phyloP scores from a whole-genome alignment of 1,284 basidiomycete genomes.

The Ustilago shanxiensis region DNA sequence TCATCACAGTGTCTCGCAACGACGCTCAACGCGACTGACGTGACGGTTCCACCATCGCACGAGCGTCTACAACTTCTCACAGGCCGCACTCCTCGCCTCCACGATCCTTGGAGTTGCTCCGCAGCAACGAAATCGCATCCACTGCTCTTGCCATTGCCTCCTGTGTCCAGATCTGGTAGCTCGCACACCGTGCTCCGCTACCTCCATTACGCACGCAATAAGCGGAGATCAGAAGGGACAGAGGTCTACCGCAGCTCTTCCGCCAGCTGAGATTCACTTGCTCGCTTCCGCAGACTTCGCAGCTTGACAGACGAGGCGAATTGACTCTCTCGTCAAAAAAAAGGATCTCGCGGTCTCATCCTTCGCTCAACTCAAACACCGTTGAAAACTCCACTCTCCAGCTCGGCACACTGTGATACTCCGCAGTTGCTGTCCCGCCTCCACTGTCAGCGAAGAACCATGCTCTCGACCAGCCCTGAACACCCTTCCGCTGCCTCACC shows the following conservation, averaged over 20 bases:
- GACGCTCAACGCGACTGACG: neutral
- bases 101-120: neutral
- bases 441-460: constrained; percentile 26
- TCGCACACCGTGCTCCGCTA: neutral
- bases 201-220: neutral
- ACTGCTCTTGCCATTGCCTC: neutral
- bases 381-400: neutral
- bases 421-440: neutral
- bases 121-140: neutral
- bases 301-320: neutral
- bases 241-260: too few species aligned
- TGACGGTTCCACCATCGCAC: neutral
- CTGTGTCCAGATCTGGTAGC: neutral
- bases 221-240: neutral
- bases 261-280: neutral
- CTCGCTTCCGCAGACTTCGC: neutral
- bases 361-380: neutral
- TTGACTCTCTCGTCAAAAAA: neutral
- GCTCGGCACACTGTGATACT: neutral
- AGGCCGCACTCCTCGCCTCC: neutral
- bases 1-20: neutral
- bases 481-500: constrained; percentile 41
- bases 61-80: neutral
- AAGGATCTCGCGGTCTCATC: neutral
- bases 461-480: constrained; percentile 47